A percentile compares a stretch with the other conserved stretches of the same genome.
phyloP scores from a whole-genome alignment of 768 basidiomycete species.

The Kwoniella shandongensis region DNA sequence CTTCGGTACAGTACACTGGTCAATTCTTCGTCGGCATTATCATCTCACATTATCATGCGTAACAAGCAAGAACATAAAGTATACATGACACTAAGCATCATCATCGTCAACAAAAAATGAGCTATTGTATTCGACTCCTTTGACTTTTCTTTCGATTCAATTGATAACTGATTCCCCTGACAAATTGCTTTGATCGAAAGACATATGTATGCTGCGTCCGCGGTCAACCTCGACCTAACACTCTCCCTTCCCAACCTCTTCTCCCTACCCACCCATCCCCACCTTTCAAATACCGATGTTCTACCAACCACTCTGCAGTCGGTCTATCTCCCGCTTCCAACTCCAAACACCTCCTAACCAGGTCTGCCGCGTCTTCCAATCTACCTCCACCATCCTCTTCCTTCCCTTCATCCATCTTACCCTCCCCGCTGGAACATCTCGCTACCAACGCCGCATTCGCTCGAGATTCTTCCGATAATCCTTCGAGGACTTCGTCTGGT shows the following conservation, averaged over 20 bases:
- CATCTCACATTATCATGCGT: no score
- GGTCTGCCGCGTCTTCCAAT: constrained; percentile 76
- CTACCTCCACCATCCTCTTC: constrained; percentile 77
- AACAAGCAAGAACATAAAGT: no score
- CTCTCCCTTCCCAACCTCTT: constrained; percentile 40
- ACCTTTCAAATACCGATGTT: constrained; percentile 78
- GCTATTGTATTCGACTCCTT: no score
- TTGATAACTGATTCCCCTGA: no score
- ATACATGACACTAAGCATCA: no score
- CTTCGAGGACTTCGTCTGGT: constrained; percentile 82
- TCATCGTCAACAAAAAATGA: no score
- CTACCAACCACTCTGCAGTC: constrained; percentile 76
- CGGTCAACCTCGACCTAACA: no score
- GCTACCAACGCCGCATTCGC: constrained; percentile 41
- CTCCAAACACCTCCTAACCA: constrained; percentile 80
- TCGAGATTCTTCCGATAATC: constrained; percentile 58
- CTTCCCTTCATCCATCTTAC: constrained; percentile 55
- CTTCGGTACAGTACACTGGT: no score
- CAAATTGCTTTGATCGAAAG: no score
- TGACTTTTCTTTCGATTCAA: no score
- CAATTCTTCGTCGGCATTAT: no score
- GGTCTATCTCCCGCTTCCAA: constrained; percentile 77
- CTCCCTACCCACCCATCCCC: constrained; percentile 66
- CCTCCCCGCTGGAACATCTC: constrained; percentile 64
- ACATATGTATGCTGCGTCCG: no score